These are phyloP conservation scores for Russula olivacea DNA, from an alignment of 768 basidiomycete species.

Conservation along the genomic window DNA sequence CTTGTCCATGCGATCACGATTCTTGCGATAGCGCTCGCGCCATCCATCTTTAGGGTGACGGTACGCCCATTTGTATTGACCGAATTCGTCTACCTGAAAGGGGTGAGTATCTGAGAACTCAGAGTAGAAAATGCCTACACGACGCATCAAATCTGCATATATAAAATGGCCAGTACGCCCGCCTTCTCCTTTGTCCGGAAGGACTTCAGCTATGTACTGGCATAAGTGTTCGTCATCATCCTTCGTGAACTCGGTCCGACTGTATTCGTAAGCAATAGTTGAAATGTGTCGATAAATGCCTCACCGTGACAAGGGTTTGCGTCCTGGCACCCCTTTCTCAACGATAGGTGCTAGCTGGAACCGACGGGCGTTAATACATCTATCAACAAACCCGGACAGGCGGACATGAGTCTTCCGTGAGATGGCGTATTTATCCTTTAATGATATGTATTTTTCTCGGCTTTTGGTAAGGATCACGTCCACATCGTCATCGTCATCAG, in stretches of 20 bases:
- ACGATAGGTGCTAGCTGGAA: constrained; percentile 5
- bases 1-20: constrained; percentile 19
- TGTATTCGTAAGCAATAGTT: not conserved
- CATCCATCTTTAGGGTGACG: constrained; percentile 25
- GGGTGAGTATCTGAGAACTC: not conserved
- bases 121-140: constrained; percentile 4
- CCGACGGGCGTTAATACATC: constrained; percentile 11
- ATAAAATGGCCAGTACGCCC: constrained; percentile 18
- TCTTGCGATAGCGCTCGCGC: constrained; percentile 28
- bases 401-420: constrained; percentile 20
- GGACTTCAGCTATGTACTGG: constrained; percentile 15
- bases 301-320: constrained; percentile 9
- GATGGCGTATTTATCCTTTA: constrained; percentile 19
- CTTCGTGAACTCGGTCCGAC: constrained; percentile 16
- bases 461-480: constrained; percentile 18
- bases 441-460: not conserved
- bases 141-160: constrained; percentile 18
- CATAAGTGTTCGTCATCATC: constrained; percentile 18
- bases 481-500: not conserved
- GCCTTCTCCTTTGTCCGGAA: constrained; percentile 17
- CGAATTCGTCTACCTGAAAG: constrained; percentile 10
- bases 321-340: constrained; percentile 3
- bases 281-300: not conserved
- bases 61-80: constrained; percentile 21
- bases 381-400: constrained; percentile 22